phyloP scores from a whole-genome alignment of 2,329 filamentous ascomycete species.

The Ceratocystiopsis brevicomis region DNA sequence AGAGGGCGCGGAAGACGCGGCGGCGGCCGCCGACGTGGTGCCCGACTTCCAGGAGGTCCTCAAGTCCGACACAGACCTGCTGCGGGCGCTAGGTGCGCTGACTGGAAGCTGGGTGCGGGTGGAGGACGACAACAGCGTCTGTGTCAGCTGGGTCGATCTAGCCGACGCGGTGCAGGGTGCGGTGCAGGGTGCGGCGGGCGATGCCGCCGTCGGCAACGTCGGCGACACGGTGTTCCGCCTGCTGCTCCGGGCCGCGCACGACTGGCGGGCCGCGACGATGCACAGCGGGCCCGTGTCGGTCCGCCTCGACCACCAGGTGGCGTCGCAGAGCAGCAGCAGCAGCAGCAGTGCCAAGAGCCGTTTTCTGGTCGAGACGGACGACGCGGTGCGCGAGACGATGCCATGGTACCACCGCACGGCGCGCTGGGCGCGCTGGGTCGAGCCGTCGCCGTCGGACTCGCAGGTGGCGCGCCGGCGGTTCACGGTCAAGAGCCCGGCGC shows the following conservation, averaged over 20 bases:
- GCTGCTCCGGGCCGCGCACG: conserved; percentile 18
- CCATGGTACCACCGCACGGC: conserved; percentile 18
- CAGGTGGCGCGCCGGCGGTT: not conserved
- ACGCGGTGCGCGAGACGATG: conserved; percentile 14
- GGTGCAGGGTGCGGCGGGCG: conserved; percentile 2
- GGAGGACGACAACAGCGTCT: conserved; percentile 7
- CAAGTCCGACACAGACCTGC: conserved; percentile 2
- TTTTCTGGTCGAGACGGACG: conserved; percentile 16
- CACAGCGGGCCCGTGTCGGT: conserved; percentile 4
- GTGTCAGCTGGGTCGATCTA: conserved; percentile 6
- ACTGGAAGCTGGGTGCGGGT: conserved; percentile 20
- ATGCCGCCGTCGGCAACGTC: conserved; percentile 9
- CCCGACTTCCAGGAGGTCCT: too few species aligned
- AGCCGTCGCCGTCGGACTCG: conserved; percentile 1
- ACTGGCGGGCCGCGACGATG: conserved; percentile 10
- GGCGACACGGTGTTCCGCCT: conserved; percentile 28
- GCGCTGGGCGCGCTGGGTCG: conserved; percentile 8
- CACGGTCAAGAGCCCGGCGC: not conserved
- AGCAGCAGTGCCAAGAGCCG: conserved; percentile 8
- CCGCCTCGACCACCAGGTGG: too few species aligned
- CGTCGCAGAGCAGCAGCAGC: too few species aligned
- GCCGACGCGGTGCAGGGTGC: not conserved
- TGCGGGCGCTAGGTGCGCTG: conserved; percentile 20
- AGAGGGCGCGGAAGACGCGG: not conserved
- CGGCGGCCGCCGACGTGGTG: not conserved